Percentiles rank a stretch among this genome's conserved stretches.
Conservation (phyloP, 2,329 filamentous ascomycete genomes). For the Aplosporella prunicola region DNA sequence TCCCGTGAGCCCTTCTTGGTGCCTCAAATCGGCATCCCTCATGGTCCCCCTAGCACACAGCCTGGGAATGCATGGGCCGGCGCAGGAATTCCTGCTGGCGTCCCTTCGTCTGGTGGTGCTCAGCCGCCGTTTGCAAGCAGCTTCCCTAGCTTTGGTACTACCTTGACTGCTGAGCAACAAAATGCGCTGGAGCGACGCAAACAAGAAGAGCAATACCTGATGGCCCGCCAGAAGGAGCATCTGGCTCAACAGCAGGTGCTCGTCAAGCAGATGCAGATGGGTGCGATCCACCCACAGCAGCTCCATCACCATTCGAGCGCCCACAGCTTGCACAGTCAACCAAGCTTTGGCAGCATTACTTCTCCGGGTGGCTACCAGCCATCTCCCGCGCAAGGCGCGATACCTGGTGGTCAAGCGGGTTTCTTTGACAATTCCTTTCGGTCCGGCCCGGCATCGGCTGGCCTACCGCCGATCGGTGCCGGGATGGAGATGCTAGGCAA, state of each 20-base stretch:
- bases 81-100: conserved; percentile 24
- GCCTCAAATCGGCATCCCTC: conserved; percentile 89
- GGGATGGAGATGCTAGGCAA: conserved; percentile 35
- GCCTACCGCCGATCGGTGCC: conserved; percentile 36
- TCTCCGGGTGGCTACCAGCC: conserved; percentile 68
- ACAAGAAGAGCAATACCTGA: conserved; percentile 94
- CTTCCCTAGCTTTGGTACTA: conserved; percentile 94
- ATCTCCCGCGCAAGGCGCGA: conserved; percentile 45
- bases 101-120: conserved; percentile 32
- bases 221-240: conserved; percentile 92
- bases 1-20: conserved; percentile 96
- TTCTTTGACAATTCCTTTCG: conserved; percentile 60
- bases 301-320: conserved; percentile 92
- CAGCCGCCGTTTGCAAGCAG: conserved; percentile 83
- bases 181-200: conserved; percentile 94
- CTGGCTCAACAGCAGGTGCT: conserved; percentile 77
- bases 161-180: conserved; percentile 92
- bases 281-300: conserved; percentile 45
- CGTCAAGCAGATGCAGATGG: conserved; percentile 55
- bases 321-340: conserved; percentile 92
- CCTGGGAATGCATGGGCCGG: conserved; percentile 37
- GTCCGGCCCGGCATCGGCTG: conserved; percentile 25
- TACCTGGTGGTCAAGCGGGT: conserved; percentile 39
- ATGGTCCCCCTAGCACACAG: conserved; percentile 59
- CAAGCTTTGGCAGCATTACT: conserved; percentile 88